phyloP scores from a whole-genome alignment of 2,329 filamentous ascomycete species.

The Sporothrix sp. region DNA sequence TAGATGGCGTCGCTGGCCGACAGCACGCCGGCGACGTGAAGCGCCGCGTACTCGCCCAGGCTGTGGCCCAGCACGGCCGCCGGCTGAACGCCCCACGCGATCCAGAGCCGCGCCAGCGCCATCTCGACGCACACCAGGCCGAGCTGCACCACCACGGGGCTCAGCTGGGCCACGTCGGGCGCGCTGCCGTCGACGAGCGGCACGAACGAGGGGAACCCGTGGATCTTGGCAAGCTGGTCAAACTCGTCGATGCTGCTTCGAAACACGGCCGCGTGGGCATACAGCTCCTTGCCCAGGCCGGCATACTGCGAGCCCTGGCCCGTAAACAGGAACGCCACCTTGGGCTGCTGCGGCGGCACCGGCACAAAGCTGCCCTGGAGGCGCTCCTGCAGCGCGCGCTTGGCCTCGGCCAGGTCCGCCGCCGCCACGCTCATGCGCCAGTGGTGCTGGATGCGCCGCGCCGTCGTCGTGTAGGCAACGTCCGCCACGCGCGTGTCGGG shows the following conservation, averaged over 20 bases:
- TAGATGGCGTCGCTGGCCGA: slow-evolving; percentile 63
- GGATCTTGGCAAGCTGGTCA: slow-evolving; percentile 39
- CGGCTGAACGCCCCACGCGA: slow-evolving; percentile 45
- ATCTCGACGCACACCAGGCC: slow-evolving; percentile 47
- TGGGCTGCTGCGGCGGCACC: slow-evolving; percentile 35
- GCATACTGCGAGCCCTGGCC: slow-evolving; percentile 47
- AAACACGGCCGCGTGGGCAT: slow-evolving; percentile 37
- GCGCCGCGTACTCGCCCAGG: slow-evolving; percentile 64
- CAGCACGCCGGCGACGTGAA: slow-evolving; percentile 60
- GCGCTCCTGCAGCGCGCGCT: slow-evolving; percentile 31
- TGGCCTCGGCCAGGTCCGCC: slow-evolving; percentile 32
- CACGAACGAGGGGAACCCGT: slow-evolving; percentile 47
- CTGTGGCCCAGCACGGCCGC: slow-evolving; percentile 51
- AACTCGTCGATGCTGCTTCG: slow-evolving; percentile 47
- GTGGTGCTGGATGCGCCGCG: slow-evolving; percentile 51
- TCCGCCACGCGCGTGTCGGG: slow-evolving; percentile 44
- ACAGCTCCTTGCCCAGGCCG: slow-evolving; percentile 43
- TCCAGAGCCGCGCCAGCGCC: slow-evolving; percentile 46
- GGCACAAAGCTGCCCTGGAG: slow-evolving; percentile 34
- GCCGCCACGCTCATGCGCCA: slow-evolving; percentile 43
- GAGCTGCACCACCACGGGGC: slow-evolving; percentile 44
- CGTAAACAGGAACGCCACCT: slow-evolving; percentile 45
- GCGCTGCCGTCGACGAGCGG: slow-evolving; percentile 39
- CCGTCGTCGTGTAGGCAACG: slow-evolving; percentile 59
- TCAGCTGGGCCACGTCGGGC: slow-evolving; percentile 34